Conservation (phyloP, 441 rosid genomes). For the Aleurites moluccanus region DNA sequence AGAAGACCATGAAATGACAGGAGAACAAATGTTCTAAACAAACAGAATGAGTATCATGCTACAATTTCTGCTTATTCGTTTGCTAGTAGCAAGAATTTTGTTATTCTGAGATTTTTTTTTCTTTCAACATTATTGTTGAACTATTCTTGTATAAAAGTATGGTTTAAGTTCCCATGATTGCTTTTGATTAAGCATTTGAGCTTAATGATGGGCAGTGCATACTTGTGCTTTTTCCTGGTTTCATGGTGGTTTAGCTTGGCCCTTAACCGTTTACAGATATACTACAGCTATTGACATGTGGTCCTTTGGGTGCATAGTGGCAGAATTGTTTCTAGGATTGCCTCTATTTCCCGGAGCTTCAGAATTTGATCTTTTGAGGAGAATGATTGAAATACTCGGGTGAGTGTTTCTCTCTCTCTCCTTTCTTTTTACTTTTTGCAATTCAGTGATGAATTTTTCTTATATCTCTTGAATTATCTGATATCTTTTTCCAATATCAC, state of each 20-base stretch:
- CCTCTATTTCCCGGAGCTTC: constrained; percentile 99
- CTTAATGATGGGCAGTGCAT: no score
- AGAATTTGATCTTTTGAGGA: constrained; percentile 92
- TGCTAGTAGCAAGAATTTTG: neutral
- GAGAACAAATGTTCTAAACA: neutral
- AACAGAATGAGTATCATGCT: neutral
- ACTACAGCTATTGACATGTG: constrained; percentile 99
- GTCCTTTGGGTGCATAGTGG: constrained; percentile 99
- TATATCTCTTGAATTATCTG: neutral
- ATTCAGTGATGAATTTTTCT: neutral
- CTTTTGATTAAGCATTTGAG: neutral
- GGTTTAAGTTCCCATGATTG: neutral
- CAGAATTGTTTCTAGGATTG: constrained; percentile 95
- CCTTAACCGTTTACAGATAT: constrained; percentile 77
- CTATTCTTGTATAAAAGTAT: neutral
- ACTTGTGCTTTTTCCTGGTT: no score
- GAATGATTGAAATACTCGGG: constrained; percentile 97
- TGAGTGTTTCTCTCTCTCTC: constrained; percentile 27
- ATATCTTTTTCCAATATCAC: neutral
- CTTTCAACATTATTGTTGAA: neutral
- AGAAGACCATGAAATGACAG: neutral
- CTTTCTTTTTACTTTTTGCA: neutral
- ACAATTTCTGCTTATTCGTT: neutral
- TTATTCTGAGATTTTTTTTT: neutral
- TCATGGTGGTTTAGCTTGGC: constrained; percentile 25